Conservation (phyloP, 83 land plant genomes). For the Diphasiastrum complanatum region DNA sequence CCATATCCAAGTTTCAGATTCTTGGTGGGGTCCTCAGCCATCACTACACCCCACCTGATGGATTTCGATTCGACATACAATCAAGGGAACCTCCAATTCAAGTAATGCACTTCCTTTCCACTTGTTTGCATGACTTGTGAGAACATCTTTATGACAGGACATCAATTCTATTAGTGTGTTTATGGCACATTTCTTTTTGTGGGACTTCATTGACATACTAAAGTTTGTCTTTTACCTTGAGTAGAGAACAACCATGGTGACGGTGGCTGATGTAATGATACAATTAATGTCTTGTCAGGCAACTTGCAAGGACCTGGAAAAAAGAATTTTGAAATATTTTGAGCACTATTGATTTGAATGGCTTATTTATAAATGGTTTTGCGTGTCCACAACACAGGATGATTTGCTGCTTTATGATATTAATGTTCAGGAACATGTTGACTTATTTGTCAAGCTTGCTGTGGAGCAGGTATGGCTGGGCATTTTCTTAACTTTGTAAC, state of each 20-base stretch:
- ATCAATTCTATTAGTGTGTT: neutral
- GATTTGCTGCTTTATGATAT: slow-evolving; percentile 43
- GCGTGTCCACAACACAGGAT: slow-evolving; percentile 35
- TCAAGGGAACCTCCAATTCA: slow-evolving; percentile 48
- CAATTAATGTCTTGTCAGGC: neutral
- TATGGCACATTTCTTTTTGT: neutral
- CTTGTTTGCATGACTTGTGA: neutral
- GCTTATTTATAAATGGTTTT: neutral
- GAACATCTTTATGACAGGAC: neutral
- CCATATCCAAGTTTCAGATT: too few relatives aligned
- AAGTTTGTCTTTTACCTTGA: neutral
- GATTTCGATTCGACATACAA: slow-evolving; percentile 50
- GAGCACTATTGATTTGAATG: neutral
- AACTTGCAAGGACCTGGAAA: too few relatives aligned
- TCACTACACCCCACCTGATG: slow-evolving; percentile 54
- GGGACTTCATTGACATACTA: neutral
- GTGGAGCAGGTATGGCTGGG: slow-evolving; percentile 37
- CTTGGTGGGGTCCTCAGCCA: slow-evolving; percentile 54
- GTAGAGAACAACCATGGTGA: neutral
- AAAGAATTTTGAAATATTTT: neutral
- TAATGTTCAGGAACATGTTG: slow-evolving; percentile 52
- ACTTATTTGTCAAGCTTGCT: slow-evolving; percentile 54
- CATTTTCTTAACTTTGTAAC: neutral
- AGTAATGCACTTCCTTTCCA: slow-evolving; percentile 22
- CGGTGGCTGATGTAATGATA: neutral